These are phyloP conservation scores for Penicillium concentricum DNA, from an alignment of 2,329 filamentous ascomycete species.

Conservation along the genomic window DNA sequence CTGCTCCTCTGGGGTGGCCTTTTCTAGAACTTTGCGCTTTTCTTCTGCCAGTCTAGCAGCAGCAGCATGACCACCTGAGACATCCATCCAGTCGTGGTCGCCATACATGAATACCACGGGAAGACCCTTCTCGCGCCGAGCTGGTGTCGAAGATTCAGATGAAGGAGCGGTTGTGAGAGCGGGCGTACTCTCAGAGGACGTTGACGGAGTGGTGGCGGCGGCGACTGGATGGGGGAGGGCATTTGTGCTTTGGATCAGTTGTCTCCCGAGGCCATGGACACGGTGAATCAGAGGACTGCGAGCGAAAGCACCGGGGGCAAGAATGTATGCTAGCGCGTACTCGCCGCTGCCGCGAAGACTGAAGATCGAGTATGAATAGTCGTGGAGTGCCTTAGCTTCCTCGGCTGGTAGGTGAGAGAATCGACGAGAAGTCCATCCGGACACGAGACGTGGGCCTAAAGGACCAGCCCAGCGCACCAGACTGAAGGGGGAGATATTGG, in stretches of 20 bases:
- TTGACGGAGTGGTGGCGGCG: constrained; percentile 13
- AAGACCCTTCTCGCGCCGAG: constrained; percentile 61
- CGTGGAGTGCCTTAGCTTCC: constrained; percentile 81
- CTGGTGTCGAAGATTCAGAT: constrained; percentile 16
- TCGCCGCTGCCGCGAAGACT: constrained; percentile 88
- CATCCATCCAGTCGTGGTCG: constrained; percentile 98
- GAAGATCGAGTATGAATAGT: constrained; percentile 94
- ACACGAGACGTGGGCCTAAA: constrained; percentile 85
- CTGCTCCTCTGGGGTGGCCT: constrained; percentile 65
- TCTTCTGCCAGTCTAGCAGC: constrained; percentile 75
- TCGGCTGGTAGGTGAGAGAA: constrained; percentile 82
- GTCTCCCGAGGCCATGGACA: constrained; percentile 83
- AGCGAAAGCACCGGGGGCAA: constrained; percentile 90
- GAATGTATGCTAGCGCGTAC: constrained; percentile 87
- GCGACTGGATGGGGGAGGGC: constrained; percentile 12
- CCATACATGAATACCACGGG: constrained; percentile 95
- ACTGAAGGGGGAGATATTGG: constrained; percentile 93
- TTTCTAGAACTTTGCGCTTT: constrained; percentile 58
- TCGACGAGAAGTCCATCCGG: constrained; percentile 88
- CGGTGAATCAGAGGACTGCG: constrained; percentile 82
- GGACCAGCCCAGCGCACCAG: constrained; percentile 85
- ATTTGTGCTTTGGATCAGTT: constrained; percentile 46
- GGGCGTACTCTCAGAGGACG: constrained; percentile 32
- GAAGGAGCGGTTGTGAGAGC: constrained; percentile 22
- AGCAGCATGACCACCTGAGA: constrained; percentile 76